Evolutionary conservation across 2,329 filamentous ascomycete species (phyloP), one percentile per base, ranked within the genome.

Genomic region (Hymenotorrendiella dingleyae): DNA sequence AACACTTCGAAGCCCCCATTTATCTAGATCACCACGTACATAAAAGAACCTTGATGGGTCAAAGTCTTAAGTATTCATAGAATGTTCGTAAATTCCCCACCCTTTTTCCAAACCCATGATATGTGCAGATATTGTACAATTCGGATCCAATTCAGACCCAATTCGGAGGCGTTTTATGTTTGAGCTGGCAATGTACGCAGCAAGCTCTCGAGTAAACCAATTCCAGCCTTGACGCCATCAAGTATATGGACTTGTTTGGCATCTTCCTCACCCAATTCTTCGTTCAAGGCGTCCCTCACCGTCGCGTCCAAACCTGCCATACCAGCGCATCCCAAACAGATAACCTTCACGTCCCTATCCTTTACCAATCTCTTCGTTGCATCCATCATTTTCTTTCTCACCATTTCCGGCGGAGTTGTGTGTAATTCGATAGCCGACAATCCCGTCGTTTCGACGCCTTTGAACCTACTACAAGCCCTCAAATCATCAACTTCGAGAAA

Each of bases 241-340:
- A 96, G 69, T 48, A 96, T 80, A 56, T 74, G 76, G 4, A 94
- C 55, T 24, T 68, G 67, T 42, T 68, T 64, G 0, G 76, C 84
- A n/a, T n/a, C n/a, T 34, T 71, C 69, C n/a, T 71, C 62, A 1
- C 84, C 84, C 43, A 83, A 71, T 37, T 76, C 70, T 45, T 84
- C 78, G 0, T 75, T 57, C 26, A 85, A 84, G 1, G 83, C 83
- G 32, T 76, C 72, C 24, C 82, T 74, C 28, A 96, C 88, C 45
- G 82, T 82, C 29, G 78, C 71, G 54, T 93, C 84, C 65, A 96
- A 73, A 0, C 89, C 90, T 1, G 83, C 82, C 90, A 96, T 95
- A 0, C 89, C 90, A 3, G 86, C 90, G 62, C 90, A 96, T 0
- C 90, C 90, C 69, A 96, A 74, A 57, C 87, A 84, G 6, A 96